phyloP scores from a whole-genome alignment of 2,329 filamentous ascomycete genomes.

The Coniochaeta sp. region DNA sequence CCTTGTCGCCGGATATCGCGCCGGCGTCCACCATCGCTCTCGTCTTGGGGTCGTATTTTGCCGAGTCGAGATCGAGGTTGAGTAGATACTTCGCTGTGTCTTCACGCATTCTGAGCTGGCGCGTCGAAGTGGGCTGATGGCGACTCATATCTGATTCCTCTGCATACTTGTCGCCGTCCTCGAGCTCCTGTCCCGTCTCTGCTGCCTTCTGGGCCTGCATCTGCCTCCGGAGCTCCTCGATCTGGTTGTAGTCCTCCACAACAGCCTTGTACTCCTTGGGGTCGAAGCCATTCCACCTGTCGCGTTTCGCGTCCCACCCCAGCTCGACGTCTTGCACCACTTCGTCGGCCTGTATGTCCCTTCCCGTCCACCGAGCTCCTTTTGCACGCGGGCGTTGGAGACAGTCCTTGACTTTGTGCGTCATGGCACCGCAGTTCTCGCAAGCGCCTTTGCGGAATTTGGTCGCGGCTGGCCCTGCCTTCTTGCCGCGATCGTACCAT shows the following conservation, averaged over 20 bases:
- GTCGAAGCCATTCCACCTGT: constrained; percentile 98
- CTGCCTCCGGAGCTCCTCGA: constrained; percentile 65
- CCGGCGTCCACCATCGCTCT: constrained; percentile 82
- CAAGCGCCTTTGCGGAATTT: constrained; percentile 98
- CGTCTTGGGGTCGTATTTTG: constrained; percentile 96
- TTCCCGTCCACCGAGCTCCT: constrained; percentile 86
- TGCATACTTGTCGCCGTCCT: constrained; percentile 70
- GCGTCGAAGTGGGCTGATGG: constrained; percentile 82
- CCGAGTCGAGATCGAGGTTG: constrained; percentile 91
- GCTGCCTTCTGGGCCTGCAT: constrained; percentile 40
- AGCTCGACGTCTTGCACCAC: constrained; percentile 76
- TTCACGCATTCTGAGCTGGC: constrained; percentile 85
- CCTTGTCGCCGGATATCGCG: constrained; percentile 64
- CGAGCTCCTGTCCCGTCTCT: constrained; percentile 39
- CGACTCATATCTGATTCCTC: constrained; percentile 96
- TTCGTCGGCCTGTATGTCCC: constrained; percentile 90
- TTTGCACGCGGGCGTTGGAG: constrained; percentile 79
- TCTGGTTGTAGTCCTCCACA: constrained; percentile 81
- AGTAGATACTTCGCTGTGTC: constrained; percentile 96
- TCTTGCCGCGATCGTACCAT: constrained; percentile 91
- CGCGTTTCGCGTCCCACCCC: constrained; percentile 94
- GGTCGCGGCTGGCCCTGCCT: constrained; percentile 77
- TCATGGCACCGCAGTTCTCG: constrained; percentile 97
- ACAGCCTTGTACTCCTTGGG: constrained; percentile 76
- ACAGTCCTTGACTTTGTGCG: constrained; percentile 92